These are phyloP conservation scores for Phellopilus nigrolimitatus DNA, from an alignment of 1,284 basidiomycete genomes.

Conservation along the genomic window DNA sequence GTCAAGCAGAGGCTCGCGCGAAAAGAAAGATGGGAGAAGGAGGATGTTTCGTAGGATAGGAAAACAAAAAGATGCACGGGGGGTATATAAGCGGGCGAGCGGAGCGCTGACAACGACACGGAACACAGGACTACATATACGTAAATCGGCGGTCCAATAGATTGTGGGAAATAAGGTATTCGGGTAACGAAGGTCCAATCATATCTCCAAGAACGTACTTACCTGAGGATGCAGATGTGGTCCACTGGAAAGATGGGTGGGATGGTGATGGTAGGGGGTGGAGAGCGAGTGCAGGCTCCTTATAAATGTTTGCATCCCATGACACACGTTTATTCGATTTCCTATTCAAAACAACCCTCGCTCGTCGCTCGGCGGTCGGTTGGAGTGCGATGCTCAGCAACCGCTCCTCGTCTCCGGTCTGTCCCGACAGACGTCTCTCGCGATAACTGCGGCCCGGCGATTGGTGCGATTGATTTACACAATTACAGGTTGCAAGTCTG, in stretches of 20 bases:
- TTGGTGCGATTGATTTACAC: neutral
- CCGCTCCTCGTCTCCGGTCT: conserved; percentile 1
- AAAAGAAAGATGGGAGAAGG: neutral
- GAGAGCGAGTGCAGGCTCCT: conserved; percentile 1
- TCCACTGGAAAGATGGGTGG: neutral
- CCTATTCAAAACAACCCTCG: neutral
- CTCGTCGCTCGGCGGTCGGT: neutral
- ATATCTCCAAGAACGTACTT: neutral
- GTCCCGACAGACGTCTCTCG: conserved; percentile 3
- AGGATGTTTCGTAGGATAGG: neutral
- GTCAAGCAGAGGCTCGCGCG: conserved; percentile 9
- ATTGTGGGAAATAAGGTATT: neutral
- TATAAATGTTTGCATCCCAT: conserved; percentile 13
- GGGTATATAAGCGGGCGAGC: conserved; percentile 9
- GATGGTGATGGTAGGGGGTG: neutral
- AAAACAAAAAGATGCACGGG: conserved; percentile 3
- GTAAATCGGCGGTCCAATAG: neutral
- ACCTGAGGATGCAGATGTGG: neutral
- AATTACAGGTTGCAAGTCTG: neutral
- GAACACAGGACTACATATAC: neutral
- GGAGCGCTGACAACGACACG: neutral
- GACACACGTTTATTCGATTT: conserved; percentile 1
- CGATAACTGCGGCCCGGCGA: conserved; percentile 7
- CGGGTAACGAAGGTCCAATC: neutral
- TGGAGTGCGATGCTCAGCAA: neutral